Conservation (phyloP, 2,329 filamentous ascomycete species). For the Gnomoniopsis smithogilvyi region DNA sequence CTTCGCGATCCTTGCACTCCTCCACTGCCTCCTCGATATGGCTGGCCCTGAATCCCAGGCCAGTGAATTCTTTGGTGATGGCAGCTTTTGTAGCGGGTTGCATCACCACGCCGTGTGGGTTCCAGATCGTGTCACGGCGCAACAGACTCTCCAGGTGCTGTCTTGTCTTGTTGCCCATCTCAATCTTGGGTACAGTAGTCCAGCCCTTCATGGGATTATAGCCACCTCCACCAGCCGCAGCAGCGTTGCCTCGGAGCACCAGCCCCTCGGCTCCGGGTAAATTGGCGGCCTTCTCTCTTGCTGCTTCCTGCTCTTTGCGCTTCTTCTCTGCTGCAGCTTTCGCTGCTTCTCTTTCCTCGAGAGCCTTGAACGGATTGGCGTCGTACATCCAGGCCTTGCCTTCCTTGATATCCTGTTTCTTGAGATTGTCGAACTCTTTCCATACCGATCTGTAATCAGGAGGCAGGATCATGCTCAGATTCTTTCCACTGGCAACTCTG, state of each 20-base stretch:
- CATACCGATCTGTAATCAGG: conserved; percentile 86
- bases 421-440: conserved; percentile 85
- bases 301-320: conserved; percentile 65
- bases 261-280: conserved; percentile 57
- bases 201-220: conserved; percentile 67
- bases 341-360: conserved; percentile 75
- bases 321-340: conserved; percentile 76
- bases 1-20: conserved; percentile 87
- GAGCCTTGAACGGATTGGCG: conserved; percentile 84
- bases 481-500: conserved; percentile 91
- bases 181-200: conserved; percentile 82
- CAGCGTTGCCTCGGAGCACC: conserved; percentile 45
- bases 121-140: conserved; percentile 79
- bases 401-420: conserved; percentile 74
- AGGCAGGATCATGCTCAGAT: conserved; percentile 90
- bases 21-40: conserved; percentile 86
- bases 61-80: conserved; percentile 70
- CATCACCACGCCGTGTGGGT: conserved; percentile 71
- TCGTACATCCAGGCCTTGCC: conserved; percentile 91
- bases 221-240: conserved; percentile 27
- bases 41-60: conserved; percentile 82
- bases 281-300: conserved; percentile 65
- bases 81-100: conserved; percentile 49
- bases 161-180: conserved; percentile 82
- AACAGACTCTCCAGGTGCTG: conserved; percentile 77